Base-by-base conservation (phyloP, 1,139 yeast species). In the Trichomonascaceae sp. region DNA sequence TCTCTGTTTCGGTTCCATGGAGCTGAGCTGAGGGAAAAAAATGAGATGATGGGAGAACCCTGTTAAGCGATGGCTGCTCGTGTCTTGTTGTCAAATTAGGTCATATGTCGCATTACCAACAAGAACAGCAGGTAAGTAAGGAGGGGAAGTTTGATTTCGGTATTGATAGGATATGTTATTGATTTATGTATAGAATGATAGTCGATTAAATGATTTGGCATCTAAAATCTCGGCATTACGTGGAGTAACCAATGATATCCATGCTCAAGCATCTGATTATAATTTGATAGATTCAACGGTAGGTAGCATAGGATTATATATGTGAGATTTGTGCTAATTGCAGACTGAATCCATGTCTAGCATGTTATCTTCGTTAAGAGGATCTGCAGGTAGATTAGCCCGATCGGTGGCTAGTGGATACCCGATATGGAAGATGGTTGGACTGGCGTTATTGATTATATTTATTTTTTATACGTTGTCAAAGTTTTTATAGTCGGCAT, bases 381-480 rank as follows among this genome's bases (percentile, higher is more conserved):
- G 83, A 57, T 82, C 96, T 0, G 83, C 95, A 32, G 74, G 80
- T 1, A 82, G 86, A 52, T 77, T 91, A 47, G 73, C 86, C 32
- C 78, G 85, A 48, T 78, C 85, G 1, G 75, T 82, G 65, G 72
- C 71, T 49, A 75, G 81, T 6, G 87, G 87, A 17, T 82, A 80
- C 46, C 78, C 80, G 19, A 69, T 81, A 32, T 77, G 82, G 73
- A 76, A 79, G 65, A 79, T 77, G 71, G 87, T 78, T 12, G 82
- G 77, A 15, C 63, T 79, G 53, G 85, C 88, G 5, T 72, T 89
- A 57, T 63, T 80, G 47, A 75, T 75, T 3, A 83, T 89, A 63
- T 78, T 88, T 62, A 74, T 88, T 6, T 62, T 87, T 43, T 89
- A 89, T 80, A 79, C 84, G 63, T 69, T 88, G 58, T 76, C 77